Evolutionary conservation across 371 early-diverging fungal species (phyloP).

Genomic region (Syncephalastrum sp.): DNA sequence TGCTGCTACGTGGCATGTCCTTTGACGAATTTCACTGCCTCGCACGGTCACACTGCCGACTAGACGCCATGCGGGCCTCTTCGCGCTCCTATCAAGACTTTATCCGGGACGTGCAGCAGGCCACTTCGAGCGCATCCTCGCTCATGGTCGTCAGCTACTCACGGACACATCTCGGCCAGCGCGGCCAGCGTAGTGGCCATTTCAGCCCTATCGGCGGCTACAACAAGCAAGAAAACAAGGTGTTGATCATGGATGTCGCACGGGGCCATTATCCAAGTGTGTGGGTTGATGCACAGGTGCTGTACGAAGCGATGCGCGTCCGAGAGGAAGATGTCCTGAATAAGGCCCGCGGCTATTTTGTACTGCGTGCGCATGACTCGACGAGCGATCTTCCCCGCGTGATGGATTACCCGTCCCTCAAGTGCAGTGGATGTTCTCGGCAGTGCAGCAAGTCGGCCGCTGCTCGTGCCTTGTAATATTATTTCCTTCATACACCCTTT

Average conservation of each 20-base stretch:
- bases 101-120: conserved; percentile 61
- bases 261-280: conserved; percentile 78
- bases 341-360: conserved; percentile 79
- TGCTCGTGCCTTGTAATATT: too few species aligned
- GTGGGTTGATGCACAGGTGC: conserved; percentile 62
- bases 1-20: conserved; percentile 78
- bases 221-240: conserved; percentile 60
- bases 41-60: conserved; percentile 79
- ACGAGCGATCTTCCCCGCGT: background rate
- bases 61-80: conserved; percentile 63
- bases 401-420: conserved; percentile 2
- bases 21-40: conserved; percentile 85
- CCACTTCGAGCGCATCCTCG: conserved; percentile 57
- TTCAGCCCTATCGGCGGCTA: conserved; percentile 70
- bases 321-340: conserved; percentile 64
- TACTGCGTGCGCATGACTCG: conserved; percentile 38
- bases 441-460: background rate
- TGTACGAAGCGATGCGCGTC: conserved; percentile 74
- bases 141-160: conserved; percentile 83
- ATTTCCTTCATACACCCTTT: too few species aligned
- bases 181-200: conserved; percentile 55
- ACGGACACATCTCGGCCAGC: conserved; percentile 71
- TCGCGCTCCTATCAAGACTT: conserved; percentile 69
- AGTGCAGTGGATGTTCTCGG: conserved; percentile 4
- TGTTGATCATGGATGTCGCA: conserved; percentile 80